These are phyloP conservation scores for Alternaria atra DNA, from an alignment of 2,329 filamentous ascomycete species.

Conservation along the genomic window DNA sequence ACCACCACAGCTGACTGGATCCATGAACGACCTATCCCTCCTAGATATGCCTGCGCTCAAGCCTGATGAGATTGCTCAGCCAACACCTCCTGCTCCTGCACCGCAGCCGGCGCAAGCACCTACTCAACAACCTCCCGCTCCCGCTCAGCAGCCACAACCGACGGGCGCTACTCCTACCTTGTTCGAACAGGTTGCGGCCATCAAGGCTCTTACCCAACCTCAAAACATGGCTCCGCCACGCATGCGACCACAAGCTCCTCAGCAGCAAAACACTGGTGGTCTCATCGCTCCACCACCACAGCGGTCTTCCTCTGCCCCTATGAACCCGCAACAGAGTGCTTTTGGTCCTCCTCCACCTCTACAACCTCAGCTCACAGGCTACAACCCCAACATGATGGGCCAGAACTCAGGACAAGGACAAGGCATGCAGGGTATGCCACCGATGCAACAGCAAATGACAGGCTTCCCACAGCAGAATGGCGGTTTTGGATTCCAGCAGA, in stretches of 20 bases:
- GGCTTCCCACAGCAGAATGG: constrained; percentile 51
- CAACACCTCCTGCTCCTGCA: constrained; percentile 53
- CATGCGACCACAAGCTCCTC: constrained; percentile 76
- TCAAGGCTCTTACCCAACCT: constrained; percentile 51
- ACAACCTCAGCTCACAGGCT: constrained; percentile 85
- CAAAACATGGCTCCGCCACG: constrained; percentile 58
- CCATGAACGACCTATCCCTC: constrained; percentile 74
- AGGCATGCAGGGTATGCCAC: constrained; percentile 38
- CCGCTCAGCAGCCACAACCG: constrained; percentile 45
- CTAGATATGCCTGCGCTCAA: constrained; percentile 59
- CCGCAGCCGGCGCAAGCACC: constrained; percentile 52
- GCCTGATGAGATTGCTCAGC: constrained; percentile 52
- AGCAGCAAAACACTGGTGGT: constrained; percentile 65
- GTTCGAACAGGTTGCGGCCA: constrained; percentile 49
- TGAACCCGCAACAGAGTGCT: constrained; percentile 72
- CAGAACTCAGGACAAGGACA: constrained; percentile 69
- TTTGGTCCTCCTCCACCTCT: constrained; percentile 77
- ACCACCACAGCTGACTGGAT: constrained; percentile 64
- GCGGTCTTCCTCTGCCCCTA: constrained; percentile 86
- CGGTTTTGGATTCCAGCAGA: constrained; percentile 47
- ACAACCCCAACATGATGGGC: constrained; percentile 62
- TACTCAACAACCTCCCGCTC: constrained; percentile 51
- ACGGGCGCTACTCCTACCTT: constrained; percentile 56
- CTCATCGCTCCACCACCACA: constrained; percentile 81
- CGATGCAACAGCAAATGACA: constrained; percentile 49